Evolutionary conservation across 2,329 filamentous ascomycete species (phyloP), one percentile per base, ranked within the genome.

Genomic region (Proliferodiscus dingleyae): DNA sequence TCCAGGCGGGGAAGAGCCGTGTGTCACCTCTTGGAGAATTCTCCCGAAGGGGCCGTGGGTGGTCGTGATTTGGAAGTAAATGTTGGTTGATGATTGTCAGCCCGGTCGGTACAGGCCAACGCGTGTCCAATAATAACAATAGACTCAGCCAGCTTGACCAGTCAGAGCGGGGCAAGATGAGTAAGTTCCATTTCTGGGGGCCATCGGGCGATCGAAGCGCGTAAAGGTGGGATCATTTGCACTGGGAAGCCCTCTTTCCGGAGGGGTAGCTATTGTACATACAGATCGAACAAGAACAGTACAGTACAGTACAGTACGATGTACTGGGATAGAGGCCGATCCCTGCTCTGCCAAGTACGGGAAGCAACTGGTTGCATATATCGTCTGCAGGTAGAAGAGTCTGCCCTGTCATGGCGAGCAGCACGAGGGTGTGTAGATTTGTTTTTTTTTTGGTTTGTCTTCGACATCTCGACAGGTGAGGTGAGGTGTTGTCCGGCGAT

Each of bases 401-500:
- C 26, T 7, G 7, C 26, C 7, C 26, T 7, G 26, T 28, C 15
- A 10, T 13, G 11, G 15, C 28, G 5, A 30, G 11, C 13, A 15
- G 11, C 28, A 11, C 15, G 28, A 30, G 13, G 28, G 28, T n/a
- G 8, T n/a, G 28, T 6, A n/a, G 28, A 15, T 30, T 11, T 13
- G 15, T 11, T 30, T 15, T 30, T 30, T 8, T 8, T 6, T 23
- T 34, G 28, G 13, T 13, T 6, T 29, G 30, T 23, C 19, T 15
- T 16, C 15, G 24, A 23, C 16, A 43, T 15, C 21, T 15, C 28
- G 37, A 26, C 22, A n/a, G 11, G 23, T 13, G 13, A n/a, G 24
- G n/a, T 21, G 23, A 16, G 41, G 33, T 44, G 41, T 37, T 44
- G 41, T 44, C 33, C 18, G n/a, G 9, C n/a, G 3, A 30, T 44